These are phyloP conservation scores for Coemansia sp. DNA, from an alignment of 192 early-diverging fungal species.

Conservation along the genomic window DNA sequence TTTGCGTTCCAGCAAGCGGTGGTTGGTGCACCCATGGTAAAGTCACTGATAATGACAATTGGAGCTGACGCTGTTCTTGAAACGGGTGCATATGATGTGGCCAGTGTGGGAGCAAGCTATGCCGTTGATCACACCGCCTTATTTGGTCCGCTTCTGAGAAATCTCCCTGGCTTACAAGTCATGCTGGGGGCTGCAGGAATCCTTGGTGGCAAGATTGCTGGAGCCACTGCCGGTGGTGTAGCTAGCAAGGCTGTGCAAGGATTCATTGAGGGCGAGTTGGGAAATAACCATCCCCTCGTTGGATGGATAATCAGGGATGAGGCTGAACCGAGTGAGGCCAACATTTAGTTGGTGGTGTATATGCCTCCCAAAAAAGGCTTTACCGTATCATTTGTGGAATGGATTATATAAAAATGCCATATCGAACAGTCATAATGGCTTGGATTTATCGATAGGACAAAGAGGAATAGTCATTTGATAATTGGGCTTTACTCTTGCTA, in stretches of 20 bases:
- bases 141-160: slow-evolving; percentile 40
- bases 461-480: too few relatives aligned
- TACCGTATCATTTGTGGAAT: too few relatives aligned
- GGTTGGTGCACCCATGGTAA: slow-evolving; percentile 36
- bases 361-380: too few relatives aligned
- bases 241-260: slow-evolving; percentile 28
- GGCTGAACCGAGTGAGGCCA: slow-evolving; percentile 3
- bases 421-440: neutral
- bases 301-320: slow-evolving; percentile 47
- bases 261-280: slow-evolving; percentile 30
- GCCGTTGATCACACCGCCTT: slow-evolving; percentile 39
- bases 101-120: slow-evolving; percentile 46
- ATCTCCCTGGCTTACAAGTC: slow-evolving; percentile 31
- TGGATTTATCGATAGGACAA: neutral
- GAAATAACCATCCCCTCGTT: slow-evolving; percentile 38
- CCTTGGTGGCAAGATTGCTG: slow-evolving; percentile 48
- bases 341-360: too few relatives aligned
- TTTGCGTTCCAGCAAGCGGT: slow-evolving; percentile 11
- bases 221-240: slow-evolving; percentile 33
- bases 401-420: neutral
- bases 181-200: slow-evolving; percentile 33
- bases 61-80: slow-evolving; percentile 25
- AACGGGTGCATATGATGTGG: slow-evolving; percentile 39
- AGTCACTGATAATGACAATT: slow-evolving; percentile 29
- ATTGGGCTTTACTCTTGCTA: too few relatives aligned